A percentile compares a stretch with the other conserved stretches of the same genome.
Evolutionary conservation across 2,329 filamentous ascomycete genomes (phyloP).

Genomic region (Hypoxylon sp.): DNA sequence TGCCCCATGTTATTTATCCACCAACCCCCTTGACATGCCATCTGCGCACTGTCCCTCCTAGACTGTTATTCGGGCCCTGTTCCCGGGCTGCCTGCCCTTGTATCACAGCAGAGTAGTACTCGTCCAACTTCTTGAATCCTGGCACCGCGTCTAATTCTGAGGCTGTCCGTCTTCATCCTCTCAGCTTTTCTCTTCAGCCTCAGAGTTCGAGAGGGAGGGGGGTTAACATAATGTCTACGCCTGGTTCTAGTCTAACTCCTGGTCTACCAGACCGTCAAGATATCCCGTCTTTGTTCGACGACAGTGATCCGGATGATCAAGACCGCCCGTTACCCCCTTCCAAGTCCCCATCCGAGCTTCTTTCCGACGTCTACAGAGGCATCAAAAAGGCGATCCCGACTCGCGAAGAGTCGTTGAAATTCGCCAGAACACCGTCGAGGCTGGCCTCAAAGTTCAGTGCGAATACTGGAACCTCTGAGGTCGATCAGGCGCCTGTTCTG

Average conservation of each 20-base stretch:
- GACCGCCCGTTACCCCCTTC: slow-evolving; percentile 43
- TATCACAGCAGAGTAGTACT: slow-evolving; percentile 29
- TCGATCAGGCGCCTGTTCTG: slow-evolving; percentile 24
- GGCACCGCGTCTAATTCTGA: slow-evolving; percentile 21
- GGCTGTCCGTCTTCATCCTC: slow-evolving; percentile 19
- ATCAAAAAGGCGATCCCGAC: slow-evolving; percentile 57
- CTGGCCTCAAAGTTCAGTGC: slow-evolving; percentile 48
- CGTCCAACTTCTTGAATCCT: slow-evolving; percentile 18
- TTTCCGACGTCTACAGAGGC: slow-evolving; percentile 61
- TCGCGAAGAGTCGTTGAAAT: slow-evolving; percentile 54
- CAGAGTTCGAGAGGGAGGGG: slow-evolving; percentile 21
- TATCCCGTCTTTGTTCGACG: slow-evolving; percentile 49
- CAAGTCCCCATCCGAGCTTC: slow-evolving; percentile 56
- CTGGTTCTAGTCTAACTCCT: slow-evolving; percentile 43
- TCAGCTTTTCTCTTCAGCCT: slow-evolving; percentile 19
- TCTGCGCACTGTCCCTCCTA: slow-evolving; percentile 14
- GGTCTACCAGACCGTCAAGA: slow-evolving; percentile 40
- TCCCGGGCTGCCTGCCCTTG: slow-evolving; percentile 20
- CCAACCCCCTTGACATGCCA: too few species aligned
- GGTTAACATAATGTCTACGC: slow-evolving; percentile 38
- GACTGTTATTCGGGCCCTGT: slow-evolving; percentile 15
- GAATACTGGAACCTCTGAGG: slow-evolving; percentile 36
- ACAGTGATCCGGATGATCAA: slow-evolving; percentile 50
- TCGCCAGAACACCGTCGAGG: slow-evolving; percentile 55
- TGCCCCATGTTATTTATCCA: slow-evolving; percentile 10